These are phyloP conservation scores for Cladophialophora bantiana DNA, from an alignment of 2,329 filamentous ascomycete genomes.

Conservation along the genomic window DNA sequence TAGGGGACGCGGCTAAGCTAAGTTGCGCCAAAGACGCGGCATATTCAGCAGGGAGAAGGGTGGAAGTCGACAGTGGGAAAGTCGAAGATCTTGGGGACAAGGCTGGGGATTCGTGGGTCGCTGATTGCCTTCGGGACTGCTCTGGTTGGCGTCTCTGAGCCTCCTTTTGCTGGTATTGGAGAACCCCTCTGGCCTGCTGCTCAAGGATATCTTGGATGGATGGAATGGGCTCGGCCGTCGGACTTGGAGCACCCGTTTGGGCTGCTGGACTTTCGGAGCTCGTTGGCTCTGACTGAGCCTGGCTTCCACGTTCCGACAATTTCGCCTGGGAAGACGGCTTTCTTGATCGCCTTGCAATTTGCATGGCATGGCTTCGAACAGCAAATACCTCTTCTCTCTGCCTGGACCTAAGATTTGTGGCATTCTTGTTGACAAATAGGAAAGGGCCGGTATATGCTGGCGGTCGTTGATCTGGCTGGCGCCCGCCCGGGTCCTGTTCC, in stretches of 20 bases:
- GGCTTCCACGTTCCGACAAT: slow-evolving; percentile 3
- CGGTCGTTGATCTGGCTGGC: slow-evolving; percentile 17
- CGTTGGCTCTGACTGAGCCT: background rate
- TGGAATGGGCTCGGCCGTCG: slow-evolving; percentile 8
- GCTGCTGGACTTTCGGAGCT: background rate
- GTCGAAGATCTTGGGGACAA: background rate
- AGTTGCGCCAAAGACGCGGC: slow-evolving; percentile 13
- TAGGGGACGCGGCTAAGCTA: background rate
- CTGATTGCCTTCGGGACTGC: background rate
- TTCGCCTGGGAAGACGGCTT: slow-evolving; percentile 14
- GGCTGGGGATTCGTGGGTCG: background rate
- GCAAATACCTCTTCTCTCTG: slow-evolving; percentile 29
- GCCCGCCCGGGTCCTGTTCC: slow-evolving; percentile 7
- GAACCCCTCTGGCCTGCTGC: slow-evolving; percentile 18
- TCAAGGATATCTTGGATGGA: slow-evolving; percentile 17
- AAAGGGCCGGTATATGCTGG: slow-evolving; percentile 24
- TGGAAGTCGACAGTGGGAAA: background rate
- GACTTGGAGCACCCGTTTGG: background rate
- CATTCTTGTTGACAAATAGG: slow-evolving; percentile 31
- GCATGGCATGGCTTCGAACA: slow-evolving; percentile 30
- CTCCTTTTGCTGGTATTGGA: slow-evolving; percentile 21
- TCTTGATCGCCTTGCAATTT: slow-evolving; percentile 26
- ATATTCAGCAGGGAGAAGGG: slow-evolving; percentile 12
- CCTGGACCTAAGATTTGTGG: slow-evolving; percentile 23
- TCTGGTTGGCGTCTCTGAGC: background rate